Conservation (phyloP, 2,329 filamentous ascomycete species). For the Sporothrix schenckii region DNA sequence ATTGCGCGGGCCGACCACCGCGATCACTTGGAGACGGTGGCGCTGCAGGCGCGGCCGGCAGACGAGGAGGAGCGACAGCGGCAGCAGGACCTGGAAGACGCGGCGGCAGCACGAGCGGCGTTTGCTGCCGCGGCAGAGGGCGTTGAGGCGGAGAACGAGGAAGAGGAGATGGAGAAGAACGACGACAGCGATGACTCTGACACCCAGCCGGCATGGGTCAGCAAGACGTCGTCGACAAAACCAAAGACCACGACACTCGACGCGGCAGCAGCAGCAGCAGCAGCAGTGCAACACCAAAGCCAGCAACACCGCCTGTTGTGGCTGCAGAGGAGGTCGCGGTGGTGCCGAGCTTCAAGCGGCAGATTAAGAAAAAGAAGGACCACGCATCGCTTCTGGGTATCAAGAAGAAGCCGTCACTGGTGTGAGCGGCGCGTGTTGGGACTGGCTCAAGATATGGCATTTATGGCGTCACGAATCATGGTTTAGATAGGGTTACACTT, state of each 20-base stretch:
- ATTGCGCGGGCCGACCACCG: slow-evolving; percentile 76
- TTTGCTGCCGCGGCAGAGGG: slow-evolving; percentile 68
- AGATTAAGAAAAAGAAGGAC: slow-evolving; percentile 86
- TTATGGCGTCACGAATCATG: neutral
- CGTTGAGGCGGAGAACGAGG: slow-evolving; percentile 50
- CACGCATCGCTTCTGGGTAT: slow-evolving; percentile 75
- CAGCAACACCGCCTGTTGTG: slow-evolving; percentile 16
- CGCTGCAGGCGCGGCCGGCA: slow-evolving; percentile 54
- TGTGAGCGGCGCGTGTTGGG: slow-evolving; percentile 44
- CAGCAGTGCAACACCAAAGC: slow-evolving; percentile 43
- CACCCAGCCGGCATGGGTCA: slow-evolving; percentile 13
- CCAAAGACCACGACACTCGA: slow-evolving; percentile 37
- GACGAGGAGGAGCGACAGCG: slow-evolving; percentile 64
- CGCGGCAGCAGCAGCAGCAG: slow-evolving; percentile 39
- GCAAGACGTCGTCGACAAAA: slow-evolving; percentile 38
- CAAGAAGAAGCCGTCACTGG: slow-evolving; percentile 74
- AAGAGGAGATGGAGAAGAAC: slow-evolving; percentile 45
- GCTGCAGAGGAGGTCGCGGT: neutral
- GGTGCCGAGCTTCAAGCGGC: slow-evolving; percentile 67
- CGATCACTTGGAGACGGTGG: slow-evolving; percentile 60
- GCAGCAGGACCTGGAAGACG: slow-evolving; percentile 78
- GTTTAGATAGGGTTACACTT: neutral
- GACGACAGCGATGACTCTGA: neutral
- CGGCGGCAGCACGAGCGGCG: slow-evolving; percentile 75
- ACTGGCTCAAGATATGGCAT: neutral